Evolutionary conservation across 2,329 filamentous ascomycete genomes (phyloP).

Genomic region (Fusarium keratoplasticum): DNA sequence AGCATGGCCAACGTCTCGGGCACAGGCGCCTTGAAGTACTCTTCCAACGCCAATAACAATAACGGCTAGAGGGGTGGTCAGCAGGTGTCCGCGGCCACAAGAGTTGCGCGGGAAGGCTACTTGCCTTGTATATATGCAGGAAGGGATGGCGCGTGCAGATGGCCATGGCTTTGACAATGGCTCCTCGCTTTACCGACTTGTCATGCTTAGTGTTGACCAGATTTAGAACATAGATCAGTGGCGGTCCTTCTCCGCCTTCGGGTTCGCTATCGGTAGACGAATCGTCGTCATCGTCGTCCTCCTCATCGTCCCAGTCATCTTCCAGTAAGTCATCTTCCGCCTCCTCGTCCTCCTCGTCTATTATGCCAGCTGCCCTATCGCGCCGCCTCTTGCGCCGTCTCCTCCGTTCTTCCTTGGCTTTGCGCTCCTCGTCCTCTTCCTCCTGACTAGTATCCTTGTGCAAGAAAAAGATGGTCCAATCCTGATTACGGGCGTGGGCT

Average conservation of each 20-base stretch:
- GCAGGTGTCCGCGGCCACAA: slow-evolving; percentile 6
- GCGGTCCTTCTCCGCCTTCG: slow-evolving; percentile 83
- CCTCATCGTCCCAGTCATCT: slow-evolving; percentile 62
- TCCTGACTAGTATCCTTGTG: slow-evolving; percentile 92
- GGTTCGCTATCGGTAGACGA: slow-evolving; percentile 71
- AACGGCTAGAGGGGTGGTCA: slow-evolving; percentile 71
- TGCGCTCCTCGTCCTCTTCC: slow-evolving; percentile 80
- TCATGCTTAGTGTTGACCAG: slow-evolving; percentile 98
- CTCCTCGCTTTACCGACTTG: slow-evolving; percentile 90
- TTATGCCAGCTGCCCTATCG: slow-evolving; percentile 62
- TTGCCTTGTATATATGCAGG: slow-evolving; percentile 96
- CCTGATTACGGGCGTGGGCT: slow-evolving; percentile 91
- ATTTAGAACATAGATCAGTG: slow-evolving; percentile 96
- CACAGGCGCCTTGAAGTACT: slow-evolving; percentile 94
- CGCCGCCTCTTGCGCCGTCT: slow-evolving; percentile 63
- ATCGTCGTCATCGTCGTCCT: slow-evolving; percentile 63
- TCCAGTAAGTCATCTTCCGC: slow-evolving; percentile 57
- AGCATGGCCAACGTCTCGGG: slow-evolving; percentile 88
- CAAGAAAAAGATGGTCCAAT: slow-evolving; percentile 99
- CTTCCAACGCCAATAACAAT: slow-evolving; percentile 88
- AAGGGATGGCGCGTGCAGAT: slow-evolving; percentile 98
- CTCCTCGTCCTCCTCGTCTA: slow-evolving; percentile 58
- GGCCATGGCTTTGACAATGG: slow-evolving; percentile 97
- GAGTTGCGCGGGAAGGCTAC: slow-evolving; percentile 37
- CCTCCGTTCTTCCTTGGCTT: slow-evolving; percentile 65